These are phyloP conservation scores for Boechera retrofracta DNA, from an alignment of 345 rosid genomes.

Conservation along the genomic window DNA sequence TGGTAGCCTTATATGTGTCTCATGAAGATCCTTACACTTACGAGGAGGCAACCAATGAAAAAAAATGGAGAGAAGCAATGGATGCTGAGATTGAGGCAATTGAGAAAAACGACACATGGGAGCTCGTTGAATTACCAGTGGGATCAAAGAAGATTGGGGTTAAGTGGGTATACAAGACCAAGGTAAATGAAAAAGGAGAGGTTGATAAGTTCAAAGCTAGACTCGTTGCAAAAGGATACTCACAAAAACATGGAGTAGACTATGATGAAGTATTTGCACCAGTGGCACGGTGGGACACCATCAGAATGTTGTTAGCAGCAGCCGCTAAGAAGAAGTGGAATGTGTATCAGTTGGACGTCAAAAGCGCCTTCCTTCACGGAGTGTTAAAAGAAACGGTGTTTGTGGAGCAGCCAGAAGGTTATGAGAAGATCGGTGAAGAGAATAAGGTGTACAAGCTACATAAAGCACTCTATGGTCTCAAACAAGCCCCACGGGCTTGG, in stretches of 20 bases:
- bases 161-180: neutral
- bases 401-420: neutral
- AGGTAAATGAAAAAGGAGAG: neutral
- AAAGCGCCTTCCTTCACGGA: neutral
- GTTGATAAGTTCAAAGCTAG: neutral
- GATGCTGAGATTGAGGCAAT: neutral
- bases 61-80: neutral
- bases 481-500: neutral
- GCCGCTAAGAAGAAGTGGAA: neutral
- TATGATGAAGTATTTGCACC: neutral
- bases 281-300: neutral
- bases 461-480: slow-evolving; percentile 2
- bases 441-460: neutral
- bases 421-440: neutral
- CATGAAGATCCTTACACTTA: neutral
- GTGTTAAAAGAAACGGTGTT: neutral
- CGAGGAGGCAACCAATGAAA: neutral
- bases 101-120: neutral
- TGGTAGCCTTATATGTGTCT: neutral
- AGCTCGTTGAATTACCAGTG: neutral
- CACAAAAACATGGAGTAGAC: neutral
- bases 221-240: neutral
- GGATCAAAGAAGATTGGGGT: neutral
- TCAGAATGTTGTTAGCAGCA: neutral
- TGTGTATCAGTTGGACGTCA: neutral